A percentile compares a stretch with the other conserved stretches of the same genome.
Evolutionary conservation across 768 basidiomycete genomes (phyloP).

Genomic region (Amanita exitialis): DNA sequence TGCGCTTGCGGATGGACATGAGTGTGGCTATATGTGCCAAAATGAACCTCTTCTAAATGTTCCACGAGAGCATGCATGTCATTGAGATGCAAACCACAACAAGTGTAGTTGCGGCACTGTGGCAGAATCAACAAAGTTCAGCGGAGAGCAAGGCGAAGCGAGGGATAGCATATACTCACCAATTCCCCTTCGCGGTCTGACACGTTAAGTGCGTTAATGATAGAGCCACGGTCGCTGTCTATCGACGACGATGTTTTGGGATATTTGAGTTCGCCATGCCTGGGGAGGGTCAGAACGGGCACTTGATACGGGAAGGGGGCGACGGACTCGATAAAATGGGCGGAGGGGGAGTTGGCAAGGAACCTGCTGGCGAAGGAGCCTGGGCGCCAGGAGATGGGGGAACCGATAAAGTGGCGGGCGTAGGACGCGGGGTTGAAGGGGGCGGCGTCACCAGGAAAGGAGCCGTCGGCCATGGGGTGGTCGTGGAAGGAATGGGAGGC

Average conservation of each 20-base stretch:
- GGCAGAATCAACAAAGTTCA: not conserved
- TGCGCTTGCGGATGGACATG: conserved; percentile 24
- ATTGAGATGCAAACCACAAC: conserved; percentile 69
- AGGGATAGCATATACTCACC: conserved; percentile 24
- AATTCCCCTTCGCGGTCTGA: conserved; percentile 68
- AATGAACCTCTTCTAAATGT: conserved; percentile 88
- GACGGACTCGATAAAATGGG: conserved; percentile 58
- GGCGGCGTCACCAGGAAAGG: conserved; percentile 34
- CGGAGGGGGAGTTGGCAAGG: conserved; percentile 54
- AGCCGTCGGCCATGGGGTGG: conserved; percentile 37
- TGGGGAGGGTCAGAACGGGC: conserved; percentile 6
- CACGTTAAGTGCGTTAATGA: conserved; percentile 57
- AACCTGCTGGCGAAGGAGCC: conserved; percentile 58
- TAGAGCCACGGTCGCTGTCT: conserved; percentile 43
- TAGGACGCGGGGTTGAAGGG: conserved; percentile 62
- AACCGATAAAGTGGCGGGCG: conserved; percentile 59
- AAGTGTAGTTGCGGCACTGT: conserved; percentile 81
- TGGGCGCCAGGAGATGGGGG: conserved; percentile 61
- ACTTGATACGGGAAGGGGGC: not conserved
- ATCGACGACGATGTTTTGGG: conserved; percentile 37
- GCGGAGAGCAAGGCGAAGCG: not conserved
- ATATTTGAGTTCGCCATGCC: conserved; percentile 22
- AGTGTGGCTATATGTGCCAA: conserved; percentile 52
- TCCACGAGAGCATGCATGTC: conserved; percentile 61
- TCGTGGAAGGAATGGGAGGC: conserved; percentile 14